Evolutionary conservation across 129 eudicot genomes (phyloP), one percentile per base, ranked within the genome.

Genomic region (Tagetes patula): DNA sequence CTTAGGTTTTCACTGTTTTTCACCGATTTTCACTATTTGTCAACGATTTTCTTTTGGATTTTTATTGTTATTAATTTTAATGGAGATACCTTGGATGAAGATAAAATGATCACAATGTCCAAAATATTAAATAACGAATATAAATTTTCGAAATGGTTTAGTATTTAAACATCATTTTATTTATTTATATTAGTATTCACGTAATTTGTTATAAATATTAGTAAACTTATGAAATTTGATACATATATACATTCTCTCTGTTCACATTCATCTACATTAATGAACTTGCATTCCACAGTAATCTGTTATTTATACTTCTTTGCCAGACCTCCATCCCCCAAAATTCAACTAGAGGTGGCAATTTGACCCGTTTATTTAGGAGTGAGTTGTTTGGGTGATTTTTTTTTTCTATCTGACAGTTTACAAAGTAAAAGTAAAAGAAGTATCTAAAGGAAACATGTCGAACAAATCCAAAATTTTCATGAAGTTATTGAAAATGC

Each of bases 281-380:
- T 49, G 63, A 20, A 52, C 42, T 14, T 41, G 67, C 67, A 74
- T 49, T 4, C 36, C 32, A 30, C 13, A 63, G 13, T 34, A 34
- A 71, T 71, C 32, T 39, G 11, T 39, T 31, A 71, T 56, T 27
- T 71, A 10, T 27, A 38, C 37, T 71, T 40, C 46, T 38, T 30
- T 38, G 39, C 5, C 66, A 54, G 41, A 13, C 53, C 40, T 55
- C 65, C 40, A 27, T 55, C 39, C 66, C 30, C 13, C 54, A 71
- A 55, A 55, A 13, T 71, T 55, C 30, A 20, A 61, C 67, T 61
- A 36, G 30, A 61, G 67, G 67, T 10, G 20, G 3, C 67, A 37
- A 1, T 60, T 60, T 60, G 48, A 37, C 43, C 8, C 2, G n/a
- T 5, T 55, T 32, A 1, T 31, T 58, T 52, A 31, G 2, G 5